These are phyloP conservation scores for Penicillium corylophilum DNA, from an alignment of 2,329 filamentous ascomycete genomes.

Conservation along the genomic window DNA sequence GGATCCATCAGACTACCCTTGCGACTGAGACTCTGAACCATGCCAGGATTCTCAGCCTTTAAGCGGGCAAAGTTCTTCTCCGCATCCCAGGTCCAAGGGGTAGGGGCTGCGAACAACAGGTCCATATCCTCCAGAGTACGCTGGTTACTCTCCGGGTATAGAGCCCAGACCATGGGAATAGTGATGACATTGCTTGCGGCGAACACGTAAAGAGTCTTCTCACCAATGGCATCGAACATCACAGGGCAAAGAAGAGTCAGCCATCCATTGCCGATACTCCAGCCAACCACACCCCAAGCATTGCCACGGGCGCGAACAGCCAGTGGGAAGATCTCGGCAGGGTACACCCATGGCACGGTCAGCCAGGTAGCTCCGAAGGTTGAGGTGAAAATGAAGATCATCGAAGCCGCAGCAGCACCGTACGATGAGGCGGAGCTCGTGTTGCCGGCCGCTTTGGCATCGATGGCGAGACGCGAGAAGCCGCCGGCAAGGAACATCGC, in stretches of 20 bases:
- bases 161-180: conserved; percentile 69
- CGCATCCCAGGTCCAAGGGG: conserved; percentile 69
- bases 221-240: conserved; percentile 64
- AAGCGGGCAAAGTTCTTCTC: conserved; percentile 64
- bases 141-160: conserved; percentile 74
- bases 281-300: conserved; percentile 73
- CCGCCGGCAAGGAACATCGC: conserved; percentile 67
- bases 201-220: conserved; percentile 74
- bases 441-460: conserved; percentile 49
- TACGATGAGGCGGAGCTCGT: conserved; percentile 50
- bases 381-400: conserved; percentile 68
- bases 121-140: conserved; percentile 75
- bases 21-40: conserved; percentile 40
- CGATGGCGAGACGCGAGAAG: conserved; percentile 57
- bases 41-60: conserved; percentile 59
- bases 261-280: conserved; percentile 74
- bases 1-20: conserved; percentile 36
- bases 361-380: conserved; percentile 66
- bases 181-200: conserved; percentile 64
- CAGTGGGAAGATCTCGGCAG: conserved; percentile 71
- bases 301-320: conserved; percentile 72
- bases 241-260: conserved; percentile 55
- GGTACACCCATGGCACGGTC: conserved; percentile 63
- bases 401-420: conserved; percentile 65
- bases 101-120: conserved; percentile 66